phyloP scores from a whole-genome alignment of 352 stramenopile genomes.

The Pythium guiyangense region DNA sequence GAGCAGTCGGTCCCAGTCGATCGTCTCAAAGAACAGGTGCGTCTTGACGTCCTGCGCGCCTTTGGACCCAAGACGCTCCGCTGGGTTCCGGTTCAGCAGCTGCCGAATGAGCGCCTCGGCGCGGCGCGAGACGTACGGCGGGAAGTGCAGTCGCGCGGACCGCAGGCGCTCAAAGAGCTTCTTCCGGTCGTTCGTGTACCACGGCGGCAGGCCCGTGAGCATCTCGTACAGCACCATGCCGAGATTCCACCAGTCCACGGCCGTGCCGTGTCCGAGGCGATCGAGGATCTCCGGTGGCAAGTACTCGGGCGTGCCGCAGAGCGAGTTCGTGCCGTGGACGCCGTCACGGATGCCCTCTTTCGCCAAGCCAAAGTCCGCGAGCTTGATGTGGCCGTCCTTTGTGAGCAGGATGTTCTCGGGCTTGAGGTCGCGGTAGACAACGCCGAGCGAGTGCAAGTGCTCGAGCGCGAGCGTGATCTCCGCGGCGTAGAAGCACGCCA shows the following conservation, averaged over 20 bases:
- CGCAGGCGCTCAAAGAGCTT: constrained; percentile 86
- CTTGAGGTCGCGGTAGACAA: constrained; percentile 97
- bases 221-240: constrained; percentile 85
- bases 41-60: constrained; percentile 64
- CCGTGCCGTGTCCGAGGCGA: constrained; percentile 64
- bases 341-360: constrained; percentile 77
- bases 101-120: constrained; percentile 75
- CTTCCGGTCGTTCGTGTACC: constrained; percentile 85
- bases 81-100: constrained; percentile 75
- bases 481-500: constrained; percentile 87
- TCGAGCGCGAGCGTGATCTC: constrained; percentile 90
- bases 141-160: constrained; percentile 76
- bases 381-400: constrained; percentile 84
- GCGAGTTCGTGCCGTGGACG: constrained; percentile 63
- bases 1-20: constrained; percentile 64
- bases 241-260: constrained; percentile 85
- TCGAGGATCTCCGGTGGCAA: constrained; percentile 84
- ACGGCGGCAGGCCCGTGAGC: constrained; percentile 67
- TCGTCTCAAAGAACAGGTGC: constrained; percentile 74
- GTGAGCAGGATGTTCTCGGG: constrained; percentile 91
- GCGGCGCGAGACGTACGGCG: constrained; percentile 73
- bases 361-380: constrained; percentile 84
- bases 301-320: constrained; percentile 88
- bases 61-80: constrained; percentile 61
- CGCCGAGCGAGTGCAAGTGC: constrained; percentile 92